A percentile compares a stretch with the other conserved stretches of the same genome.
Conservation (phyloP, 768 basidiomycete species). For the Suillus brevipes region DNA sequence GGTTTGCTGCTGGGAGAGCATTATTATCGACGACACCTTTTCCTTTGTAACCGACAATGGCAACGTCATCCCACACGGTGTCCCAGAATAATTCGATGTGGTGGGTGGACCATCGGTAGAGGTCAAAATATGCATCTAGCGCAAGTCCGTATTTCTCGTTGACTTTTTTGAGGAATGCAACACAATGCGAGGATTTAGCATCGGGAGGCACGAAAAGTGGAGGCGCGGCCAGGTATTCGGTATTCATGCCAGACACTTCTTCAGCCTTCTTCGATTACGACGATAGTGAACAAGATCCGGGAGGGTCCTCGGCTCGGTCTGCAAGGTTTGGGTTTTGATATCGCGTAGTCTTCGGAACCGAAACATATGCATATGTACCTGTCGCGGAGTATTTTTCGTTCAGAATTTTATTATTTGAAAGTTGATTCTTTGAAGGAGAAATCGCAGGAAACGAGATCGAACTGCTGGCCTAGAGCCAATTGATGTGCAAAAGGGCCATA, state of each 20-base stretch:
- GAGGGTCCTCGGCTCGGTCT: neutral
- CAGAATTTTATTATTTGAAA: neutral
- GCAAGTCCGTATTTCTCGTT: slow-evolving; percentile 48
- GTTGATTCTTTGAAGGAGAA: neutral
- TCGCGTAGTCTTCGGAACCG: slow-evolving; percentile 2
- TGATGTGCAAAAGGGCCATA: neutral
- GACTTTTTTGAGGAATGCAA: slow-evolving; percentile 49
- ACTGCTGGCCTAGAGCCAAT: neutral
- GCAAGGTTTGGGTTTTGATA: neutral
- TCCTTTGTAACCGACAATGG: slow-evolving; percentile 63
- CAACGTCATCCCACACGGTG: slow-evolving; percentile 68
- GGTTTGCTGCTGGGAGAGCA: slow-evolving; percentile 59
- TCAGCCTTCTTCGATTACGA: neutral
- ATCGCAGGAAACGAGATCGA: neutral
- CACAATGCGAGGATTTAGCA: slow-evolving; percentile 44
- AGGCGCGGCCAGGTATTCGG: neutral
- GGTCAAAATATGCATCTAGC: slow-evolving; percentile 58
- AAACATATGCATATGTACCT: neutral
- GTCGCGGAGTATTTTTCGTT: neutral
- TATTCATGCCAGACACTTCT: neutral
- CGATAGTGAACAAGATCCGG: neutral
- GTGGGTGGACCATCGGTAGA: slow-evolving; percentile 65
- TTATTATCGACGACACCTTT: slow-evolving; percentile 54
- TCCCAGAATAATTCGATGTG: slow-evolving; percentile 70
- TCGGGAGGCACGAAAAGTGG: slow-evolving; percentile 44